Conservation (phyloP, 169 alveolate species). For the Plasmodium reichenowi region DNA sequence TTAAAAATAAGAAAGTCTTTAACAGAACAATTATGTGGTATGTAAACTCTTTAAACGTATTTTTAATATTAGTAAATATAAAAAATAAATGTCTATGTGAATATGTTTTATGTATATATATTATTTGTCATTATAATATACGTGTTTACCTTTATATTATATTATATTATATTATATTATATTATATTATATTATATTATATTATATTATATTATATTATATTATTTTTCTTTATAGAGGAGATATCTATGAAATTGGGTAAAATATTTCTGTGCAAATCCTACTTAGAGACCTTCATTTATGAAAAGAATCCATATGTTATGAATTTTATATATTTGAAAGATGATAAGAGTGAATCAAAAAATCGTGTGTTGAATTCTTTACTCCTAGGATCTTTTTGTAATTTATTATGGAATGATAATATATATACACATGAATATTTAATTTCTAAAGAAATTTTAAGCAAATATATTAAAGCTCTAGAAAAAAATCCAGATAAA, state of each 20-base stretch:
- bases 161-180: too few species aligned
- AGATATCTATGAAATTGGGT: constrained; percentile 75
- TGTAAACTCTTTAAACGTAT: not conserved
- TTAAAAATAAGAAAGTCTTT: constrained; percentile 58
- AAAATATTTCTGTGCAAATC: constrained; percentile 66
- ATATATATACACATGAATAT: constrained; percentile 75
- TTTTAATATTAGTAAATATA: not conserved
- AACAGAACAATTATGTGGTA: constrained; percentile 77
- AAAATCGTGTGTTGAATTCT: constrained; percentile 64
- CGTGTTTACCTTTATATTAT: not conserved
- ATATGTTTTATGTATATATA: not conserved
- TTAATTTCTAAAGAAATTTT: constrained; percentile 72
- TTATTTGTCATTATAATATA: not conserved
- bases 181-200: too few species aligned
- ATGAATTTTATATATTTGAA: constrained; percentile 68
- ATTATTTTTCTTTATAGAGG: constrained; percentile 45
- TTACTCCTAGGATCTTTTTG: constrained; percentile 67
- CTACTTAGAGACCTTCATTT: constrained; percentile 73
- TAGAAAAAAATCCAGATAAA: constrained; percentile 75
- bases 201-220: too few species aligned
- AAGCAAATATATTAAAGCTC: constrained; percentile 60
- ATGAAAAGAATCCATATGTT: constrained; percentile 56
- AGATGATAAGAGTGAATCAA: constrained; percentile 72
- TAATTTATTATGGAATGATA: constrained; percentile 63
- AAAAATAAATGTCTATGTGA: not conserved